Base-by-base conservation (phyloP, 2,329 filamentous ascomycete genomes). In the Clonostachys solani region DNA sequence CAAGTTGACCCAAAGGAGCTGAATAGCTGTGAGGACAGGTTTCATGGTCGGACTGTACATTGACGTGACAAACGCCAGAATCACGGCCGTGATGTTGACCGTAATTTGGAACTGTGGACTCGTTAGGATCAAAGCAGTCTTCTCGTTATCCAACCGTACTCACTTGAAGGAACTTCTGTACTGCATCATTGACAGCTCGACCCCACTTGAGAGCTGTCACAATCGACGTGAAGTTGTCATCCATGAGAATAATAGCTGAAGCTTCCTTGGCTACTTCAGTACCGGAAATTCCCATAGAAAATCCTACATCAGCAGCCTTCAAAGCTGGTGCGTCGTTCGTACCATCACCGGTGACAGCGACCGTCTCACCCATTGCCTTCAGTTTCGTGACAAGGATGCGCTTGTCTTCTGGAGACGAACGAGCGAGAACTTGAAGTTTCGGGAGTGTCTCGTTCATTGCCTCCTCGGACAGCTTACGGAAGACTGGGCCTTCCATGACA, bases 251-350 rank as follows among this genome's bases (percentile, higher is more conserved):
- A 52, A 86, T 86, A 6, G 81, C 80, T n/a, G 80, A 84, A 2
- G 82, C 82, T 57, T 86, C 83, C 64, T 84, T 85, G 18, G 83
- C 82, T 7, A 85, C 81, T 54, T 86, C 83, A 0, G 83, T 86
- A 17, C 83, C 82, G 12, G 80, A 77, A 47, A 85, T 75, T 6
- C 83, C 83, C 82, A 86, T 86, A 7, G 81, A 84, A 56, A 86
- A 86, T 5, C 83, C 83, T 1, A 86, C 80, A 54, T 86, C 82
- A 2, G 83, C 82, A 44, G 79, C 80, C 55, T 83, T 84, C 41
- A 86, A 65, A 9, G 83, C 82, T 6, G 83, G 79, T 0, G 80
- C 83, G 51, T 86, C 83, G 51, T 86, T 86, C 5, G 82, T 85
- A 4, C 81, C 83, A 49, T 86, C 83, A 9, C 83, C 83, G 2